These are phyloP conservation scores for Xylariaceae sp. DNA, from an alignment of 2,329 filamentous ascomycete genomes.

Conservation along the genomic window DNA sequence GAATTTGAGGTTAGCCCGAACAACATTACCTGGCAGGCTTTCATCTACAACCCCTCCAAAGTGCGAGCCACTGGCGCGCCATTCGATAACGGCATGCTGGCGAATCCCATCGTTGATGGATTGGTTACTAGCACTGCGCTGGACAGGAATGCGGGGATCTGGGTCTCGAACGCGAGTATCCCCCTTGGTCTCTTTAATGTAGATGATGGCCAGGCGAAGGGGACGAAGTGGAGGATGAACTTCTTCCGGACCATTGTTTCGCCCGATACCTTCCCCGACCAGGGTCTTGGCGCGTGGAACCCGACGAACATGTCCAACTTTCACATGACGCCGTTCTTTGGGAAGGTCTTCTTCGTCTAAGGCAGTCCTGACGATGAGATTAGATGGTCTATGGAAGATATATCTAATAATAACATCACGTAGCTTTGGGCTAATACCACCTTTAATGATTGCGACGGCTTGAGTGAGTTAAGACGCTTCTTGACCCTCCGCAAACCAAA, in stretches of 20 bases:
- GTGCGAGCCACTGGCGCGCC: conserved; percentile 49
- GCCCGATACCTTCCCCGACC: conserved; percentile 51
- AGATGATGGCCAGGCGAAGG: conserved; percentile 49
- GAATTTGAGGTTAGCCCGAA: conserved; percentile 59
- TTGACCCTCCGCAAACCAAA: too few relatives aligned
- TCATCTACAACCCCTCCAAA: conserved; percentile 59
- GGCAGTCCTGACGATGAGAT: too few relatives aligned
- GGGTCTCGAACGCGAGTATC: conserved; percentile 51
- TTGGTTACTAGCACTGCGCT: conserved; percentile 50
- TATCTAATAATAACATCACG: neutral
- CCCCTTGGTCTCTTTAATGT: conserved; percentile 59
- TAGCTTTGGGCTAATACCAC: too few relatives aligned
- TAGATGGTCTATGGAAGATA: neutral
- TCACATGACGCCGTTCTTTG: conserved; percentile 55
- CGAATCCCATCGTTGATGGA: conserved; percentile 50
- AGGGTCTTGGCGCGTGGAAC: conserved; percentile 54
- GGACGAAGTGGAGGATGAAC: conserved; percentile 59
- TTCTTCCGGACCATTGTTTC: conserved; percentile 57
- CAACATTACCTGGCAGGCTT: conserved; percentile 59
- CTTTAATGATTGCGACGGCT: too few relatives aligned
- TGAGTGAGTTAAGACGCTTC: too few relatives aligned
- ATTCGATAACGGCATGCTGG: conserved; percentile 53
- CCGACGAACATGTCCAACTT: conserved; percentile 54
- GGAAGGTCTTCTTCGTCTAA: conserved; percentile 35
- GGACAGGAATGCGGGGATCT: conserved; percentile 45